Evolutionary conservation across 1,284 basidiomycete species (phyloP).

Genomic region (Thecaphora frezii): DNA sequence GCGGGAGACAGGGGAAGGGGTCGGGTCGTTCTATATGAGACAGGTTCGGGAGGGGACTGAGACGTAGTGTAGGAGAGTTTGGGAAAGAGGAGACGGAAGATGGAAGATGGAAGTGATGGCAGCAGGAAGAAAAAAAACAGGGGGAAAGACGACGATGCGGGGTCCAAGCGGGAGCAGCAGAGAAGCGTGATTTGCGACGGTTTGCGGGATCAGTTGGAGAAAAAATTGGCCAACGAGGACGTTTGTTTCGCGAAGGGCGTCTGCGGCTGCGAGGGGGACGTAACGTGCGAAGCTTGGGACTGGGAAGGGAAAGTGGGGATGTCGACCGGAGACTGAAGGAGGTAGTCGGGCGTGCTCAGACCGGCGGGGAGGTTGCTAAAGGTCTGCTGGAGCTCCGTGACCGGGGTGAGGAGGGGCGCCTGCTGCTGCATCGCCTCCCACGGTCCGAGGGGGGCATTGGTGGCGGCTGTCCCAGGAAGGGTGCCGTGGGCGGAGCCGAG

Average conservation of each 20-base stretch:
- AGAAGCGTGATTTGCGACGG: too few species aligned
- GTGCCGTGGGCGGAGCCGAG: background rate
- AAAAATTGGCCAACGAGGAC: too few species aligned
- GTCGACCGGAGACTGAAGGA: slow-evolving; percentile 13
- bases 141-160: too few species aligned
- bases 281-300: background rate
- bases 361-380: slow-evolving; percentile 8
- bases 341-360: slow-evolving; percentile 1
- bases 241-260: too few species aligned
- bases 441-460: too few species aligned
- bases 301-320: background rate
- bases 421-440: background rate
- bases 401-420: slow-evolving; percentile 16
- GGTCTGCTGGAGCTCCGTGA: slow-evolving; percentile 16
- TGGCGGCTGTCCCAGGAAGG: too few species aligned
- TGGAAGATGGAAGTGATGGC: background rate
- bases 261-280: background rate
- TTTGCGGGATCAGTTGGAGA: too few species aligned
- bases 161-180: too few species aligned
- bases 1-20: background rate
- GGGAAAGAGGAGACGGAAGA: background rate
- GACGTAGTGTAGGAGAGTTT: background rate
- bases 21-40: background rate
- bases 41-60: too few species aligned
- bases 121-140: too few species aligned